Percentiles rank a stretch among this genome's conserved stretches.
Evolutionary conservation across 176 grass and related monocot species (phyloP).

Genomic region (Alopecurus myosuroides): DNA sequence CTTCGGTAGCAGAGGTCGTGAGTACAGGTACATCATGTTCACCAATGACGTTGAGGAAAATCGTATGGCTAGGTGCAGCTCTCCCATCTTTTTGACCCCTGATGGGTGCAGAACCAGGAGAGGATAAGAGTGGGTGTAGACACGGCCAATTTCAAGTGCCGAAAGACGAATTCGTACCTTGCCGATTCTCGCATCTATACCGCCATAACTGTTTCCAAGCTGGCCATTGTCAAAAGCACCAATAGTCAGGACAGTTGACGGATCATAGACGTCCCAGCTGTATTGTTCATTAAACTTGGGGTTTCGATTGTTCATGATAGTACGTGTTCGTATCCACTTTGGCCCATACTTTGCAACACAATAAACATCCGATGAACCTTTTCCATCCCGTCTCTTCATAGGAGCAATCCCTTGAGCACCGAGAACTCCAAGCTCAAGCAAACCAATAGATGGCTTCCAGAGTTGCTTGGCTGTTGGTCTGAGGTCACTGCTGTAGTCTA

Average conservation of each 20-base stretch:
- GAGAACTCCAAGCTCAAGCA: conserved; percentile 92
- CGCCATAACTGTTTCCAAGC: conserved; percentile 60
- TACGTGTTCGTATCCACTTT: conserved; percentile 90
- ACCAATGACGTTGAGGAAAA: conserved; percentile 85
- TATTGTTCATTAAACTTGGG: conserved; percentile 96
- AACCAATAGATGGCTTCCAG: conserved; percentile 90
- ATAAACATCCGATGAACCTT: conserved; percentile 88
- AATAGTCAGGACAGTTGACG: conserved; percentile 77
- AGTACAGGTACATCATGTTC: conserved; percentile 88
- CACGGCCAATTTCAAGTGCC: conserved; percentile 86
- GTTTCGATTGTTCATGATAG: conserved; percentile 68
- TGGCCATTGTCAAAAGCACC: conserved; percentile 97
- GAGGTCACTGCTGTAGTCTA: conserved; percentile 92
- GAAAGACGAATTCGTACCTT: conserved; percentile 96
- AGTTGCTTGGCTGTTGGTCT: conserved; percentile 96
- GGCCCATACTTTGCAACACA: conserved; percentile 98
- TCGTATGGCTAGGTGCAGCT: conserved; percentile 85
- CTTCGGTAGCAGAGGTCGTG: conserved; percentile 81
- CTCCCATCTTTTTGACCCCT: conserved; percentile 97
- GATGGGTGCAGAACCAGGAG: conserved; percentile 92
- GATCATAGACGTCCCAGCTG: conserved; percentile 98
- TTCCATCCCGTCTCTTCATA: conserved; percentile 91
- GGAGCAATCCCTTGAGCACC: conserved; percentile 79
- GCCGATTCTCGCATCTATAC: conserved; percentile 74
- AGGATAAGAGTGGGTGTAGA: conserved; percentile 90